Evolutionary conservation across 345 rosid species (phyloP), one percentile per base, ranked within the genome.

Genomic region (Camelina neglecta): DNA sequence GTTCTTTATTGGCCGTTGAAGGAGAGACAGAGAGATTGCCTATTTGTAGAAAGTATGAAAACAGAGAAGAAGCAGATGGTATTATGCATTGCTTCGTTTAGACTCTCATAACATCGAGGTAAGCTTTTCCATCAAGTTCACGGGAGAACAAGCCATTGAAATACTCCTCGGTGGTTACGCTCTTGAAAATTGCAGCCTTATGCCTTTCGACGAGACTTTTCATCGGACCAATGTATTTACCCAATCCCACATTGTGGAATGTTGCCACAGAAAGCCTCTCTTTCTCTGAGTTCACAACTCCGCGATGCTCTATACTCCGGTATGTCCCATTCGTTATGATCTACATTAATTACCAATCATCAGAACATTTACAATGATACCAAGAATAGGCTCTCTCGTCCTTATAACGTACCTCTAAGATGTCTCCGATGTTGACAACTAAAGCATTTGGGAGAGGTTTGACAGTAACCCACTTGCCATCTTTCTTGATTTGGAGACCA

Each of bases 401-500:
- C 13, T 18, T 73, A 7, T 26, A 26, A 53, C 20, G 8, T 51
- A 72, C 77, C 71, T 73, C 71, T 44, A 73, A 9, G 13, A 73
- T 15, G 55, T 73, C 71, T 54, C 64, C 77, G n/a, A 73, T 8
- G n/a, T 64, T 73, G 26, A 73, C 77, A 10, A 73, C 8, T 0
- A 64, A 72, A 18, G 77, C 77, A 54, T 64, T 65, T 55, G 57
- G 71, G 64, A 72, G 69, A 26, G 76, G 69, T 15, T 72, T 72
- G 31, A 72, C 55, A 11, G 76, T 2, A 29, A 83, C 24, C 88
- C 89, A 89, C 0, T 51, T 44, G 9, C 57, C 83, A 18, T 84
- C 73, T 60, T 74, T 82, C 54, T 78, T 84, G 18, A 89, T 85
- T 55, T 87, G 89, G 8, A 89, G 91, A 11, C 89, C 91, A 4